These are phyloP conservation scores for Raffaelea deltoideospora DNA, from an alignment of 2,329 filamentous ascomycete species.

Conservation along the genomic window DNA sequence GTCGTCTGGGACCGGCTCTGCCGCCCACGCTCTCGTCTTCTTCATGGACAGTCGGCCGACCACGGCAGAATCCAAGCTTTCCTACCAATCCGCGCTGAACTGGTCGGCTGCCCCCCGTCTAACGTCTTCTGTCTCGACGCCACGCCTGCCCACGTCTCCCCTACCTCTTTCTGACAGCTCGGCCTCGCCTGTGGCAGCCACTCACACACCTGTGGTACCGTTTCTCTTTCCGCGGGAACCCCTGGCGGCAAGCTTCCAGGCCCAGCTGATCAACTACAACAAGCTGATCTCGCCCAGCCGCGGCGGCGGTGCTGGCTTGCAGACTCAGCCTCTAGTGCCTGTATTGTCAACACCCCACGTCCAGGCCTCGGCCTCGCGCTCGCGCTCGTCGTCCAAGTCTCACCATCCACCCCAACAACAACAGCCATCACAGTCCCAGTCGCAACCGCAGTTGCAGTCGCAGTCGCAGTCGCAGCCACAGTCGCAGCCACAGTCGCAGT, in stretches of 20 bases:
- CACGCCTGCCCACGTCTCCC: conserved; percentile 7
- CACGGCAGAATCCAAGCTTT: conserved; percentile 32
- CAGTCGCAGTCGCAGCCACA: conserved; percentile 3
- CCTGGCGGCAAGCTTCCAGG: conserved; percentile 43
- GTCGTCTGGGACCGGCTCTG: conserved; percentile 3
- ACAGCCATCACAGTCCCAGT: conserved; percentile 17
- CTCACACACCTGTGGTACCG: conserved; percentile 25
- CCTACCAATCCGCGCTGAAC: conserved; percentile 24
- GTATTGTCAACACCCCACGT: conserved; percentile 39
- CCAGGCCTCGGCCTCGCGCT: conserved; percentile 36
- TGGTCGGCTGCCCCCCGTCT: conserved; percentile 22
- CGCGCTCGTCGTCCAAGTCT: conserved; percentile 45
- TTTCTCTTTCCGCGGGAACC: conserved; percentile 44
- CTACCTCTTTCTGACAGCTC: conserved; percentile 10
- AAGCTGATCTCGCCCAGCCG: conserved; percentile 44
- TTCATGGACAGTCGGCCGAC: conserved; percentile 38
- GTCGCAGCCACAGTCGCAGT: conserved; percentile 21
- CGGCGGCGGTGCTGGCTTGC: conserved; percentile 34
- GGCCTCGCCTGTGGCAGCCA: conserved; percentile 12
- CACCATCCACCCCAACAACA: conserved; percentile 32
- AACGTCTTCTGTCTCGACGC: conserved; percentile 13
- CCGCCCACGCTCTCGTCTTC: conserved; percentile 8
- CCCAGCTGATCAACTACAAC: conserved; percentile 50
- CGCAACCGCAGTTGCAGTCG: conserved; percentile 16
- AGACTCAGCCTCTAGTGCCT: conserved; percentile 38